Percentiles rank a stretch among this genome's conserved stretches.
phyloP scores from a whole-genome alignment of 2,329 filamentous ascomycete genomes.

The Gaeumannomyces sp. region DNA sequence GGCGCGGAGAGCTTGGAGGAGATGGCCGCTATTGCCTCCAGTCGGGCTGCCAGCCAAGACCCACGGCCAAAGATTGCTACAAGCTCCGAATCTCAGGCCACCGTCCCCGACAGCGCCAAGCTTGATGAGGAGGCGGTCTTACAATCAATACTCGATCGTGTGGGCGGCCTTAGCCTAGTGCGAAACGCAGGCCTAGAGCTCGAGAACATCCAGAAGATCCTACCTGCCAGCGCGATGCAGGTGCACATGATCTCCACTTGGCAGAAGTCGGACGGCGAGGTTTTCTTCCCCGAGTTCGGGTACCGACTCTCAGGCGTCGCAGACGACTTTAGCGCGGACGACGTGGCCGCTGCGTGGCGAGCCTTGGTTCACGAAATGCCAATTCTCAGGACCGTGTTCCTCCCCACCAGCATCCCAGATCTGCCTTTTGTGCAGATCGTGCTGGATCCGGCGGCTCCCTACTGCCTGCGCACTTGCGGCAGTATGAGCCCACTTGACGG shows the following conservation, averaged over 20 bases:
- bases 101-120: neutral
- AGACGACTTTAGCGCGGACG: neutral
- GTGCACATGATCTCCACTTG: conserved; percentile 73
- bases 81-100: neutral
- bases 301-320: conserved; percentile 42
- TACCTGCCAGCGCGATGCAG: conserved; percentile 73
- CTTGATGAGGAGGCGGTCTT: neutral
- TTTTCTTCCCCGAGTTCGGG: conserved; percentile 70
- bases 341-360: conserved; percentile 51
- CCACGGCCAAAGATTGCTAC: neutral
- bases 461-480: neutral
- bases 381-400: conserved; percentile 64
- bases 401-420: conserved; percentile 38
- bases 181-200: conserved; percentile 31
- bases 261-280: conserved; percentile 57
- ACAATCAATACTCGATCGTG: neutral
- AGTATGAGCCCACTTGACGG: no score
- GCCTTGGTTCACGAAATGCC: conserved; percentile 47
- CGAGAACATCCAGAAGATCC: conserved; percentile 44
- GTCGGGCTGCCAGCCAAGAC: neutral
- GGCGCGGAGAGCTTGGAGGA: conserved; percentile 56
- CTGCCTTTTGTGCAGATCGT: conserved; percentile 60
- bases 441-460: conserved; percentile 28
- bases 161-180: conserved; percentile 28
- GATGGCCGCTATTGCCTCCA: conserved; percentile 42